Base-by-base conservation (phyloP, 345 rosid genomes). In the Lumnitzera racemosa region DNA sequence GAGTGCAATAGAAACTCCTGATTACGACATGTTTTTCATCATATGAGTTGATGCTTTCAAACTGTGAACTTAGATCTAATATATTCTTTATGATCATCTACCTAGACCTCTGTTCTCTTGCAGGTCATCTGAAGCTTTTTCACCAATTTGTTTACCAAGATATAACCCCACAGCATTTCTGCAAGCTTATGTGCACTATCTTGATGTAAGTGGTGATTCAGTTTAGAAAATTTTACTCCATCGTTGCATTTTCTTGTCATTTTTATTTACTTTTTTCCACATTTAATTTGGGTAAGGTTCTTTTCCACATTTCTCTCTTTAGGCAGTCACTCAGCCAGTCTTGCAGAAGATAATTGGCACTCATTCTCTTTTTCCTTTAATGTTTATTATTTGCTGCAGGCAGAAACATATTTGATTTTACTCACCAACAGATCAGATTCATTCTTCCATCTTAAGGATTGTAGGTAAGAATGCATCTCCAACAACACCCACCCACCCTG, bases 81-180 rank as follows among this genome's bases (percentile, higher is more conserved):
- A 5, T 36, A 27, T 36, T 36, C 43, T 36, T 36, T 36, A 36
- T 36, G 7, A 36, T 36, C 43, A 36, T 36, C 43, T 36, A 36
- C 43, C 11, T 36, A 36, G 56, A 15, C 46, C 47, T 13, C 6
- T 58, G 47, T 49, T 61, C 25, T 57, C 58, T 64, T 58, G 80
- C 98, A 90, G 99, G 83, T 88, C 94, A 48, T 90, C 99, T 58
- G 99, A 95, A 69, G 86, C 90, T 56, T 95, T 95, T 72, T 95
- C 96, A 16, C 99, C 99, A 67, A 95, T 90, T 74, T 95, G 99
- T 79, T 75, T 95, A 51, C 99, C 98, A 53, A 83, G 96, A 85
- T 95, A 95, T 73, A 95, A 95, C 68, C 87, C 99, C 52, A 79
- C 76, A 81, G 92, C 98, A 24, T 95, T 95, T 81, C 72, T 95